A percentile compares a stretch with the other conserved stretches of the same genome.
phyloP scores from a whole-genome alignment of 179 eudicot genomes.

The Silene vulgaris region DNA sequence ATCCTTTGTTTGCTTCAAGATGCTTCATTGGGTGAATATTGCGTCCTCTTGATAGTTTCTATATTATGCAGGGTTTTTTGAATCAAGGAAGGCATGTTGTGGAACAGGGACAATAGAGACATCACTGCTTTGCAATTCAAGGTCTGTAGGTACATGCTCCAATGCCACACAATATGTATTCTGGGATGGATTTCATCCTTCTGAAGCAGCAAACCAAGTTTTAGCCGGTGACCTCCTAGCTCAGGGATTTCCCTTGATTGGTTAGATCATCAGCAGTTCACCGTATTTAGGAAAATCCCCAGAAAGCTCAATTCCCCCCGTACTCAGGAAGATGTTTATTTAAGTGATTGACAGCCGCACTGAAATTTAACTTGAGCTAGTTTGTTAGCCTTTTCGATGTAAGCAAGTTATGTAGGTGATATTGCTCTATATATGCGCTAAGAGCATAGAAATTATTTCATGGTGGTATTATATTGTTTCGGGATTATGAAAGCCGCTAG shows the following conservation, averaged over 20 bases:
- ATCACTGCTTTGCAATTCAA: conserved; percentile 60
- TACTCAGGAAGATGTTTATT: not conserved
- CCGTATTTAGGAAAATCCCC: not conserved
- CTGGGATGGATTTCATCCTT: conserved; percentile 86
- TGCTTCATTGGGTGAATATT: not conserved
- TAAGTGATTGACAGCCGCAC: not conserved
- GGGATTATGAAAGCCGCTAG: not conserved
- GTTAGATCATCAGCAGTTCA: conserved; percentile 18
- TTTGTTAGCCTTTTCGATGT: conserved; percentile 8
- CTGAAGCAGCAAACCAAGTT: conserved; percentile 67
- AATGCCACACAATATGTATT: conserved; percentile 74
- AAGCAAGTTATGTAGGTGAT: not conserved
- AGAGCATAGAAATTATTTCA: not conserved
- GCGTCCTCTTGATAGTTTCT: not conserved
- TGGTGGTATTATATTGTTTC: too few species aligned
- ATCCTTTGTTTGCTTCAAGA: not conserved
- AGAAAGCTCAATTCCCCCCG: not conserved
- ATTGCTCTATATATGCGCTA: not conserved
- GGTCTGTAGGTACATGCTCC: conserved; percentile 65
- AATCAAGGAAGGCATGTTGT: conserved; percentile 86
- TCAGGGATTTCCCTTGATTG: conserved; percentile 61
- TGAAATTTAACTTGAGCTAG: conserved; percentile 8
- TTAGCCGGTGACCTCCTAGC: conserved; percentile 54
- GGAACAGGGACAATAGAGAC: conserved; percentile 87
- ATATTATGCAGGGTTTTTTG: conserved; percentile 53